phyloP scores from a whole-genome alignment of 768 basidiomycete species.

The Saitozyma sp. region DNA sequence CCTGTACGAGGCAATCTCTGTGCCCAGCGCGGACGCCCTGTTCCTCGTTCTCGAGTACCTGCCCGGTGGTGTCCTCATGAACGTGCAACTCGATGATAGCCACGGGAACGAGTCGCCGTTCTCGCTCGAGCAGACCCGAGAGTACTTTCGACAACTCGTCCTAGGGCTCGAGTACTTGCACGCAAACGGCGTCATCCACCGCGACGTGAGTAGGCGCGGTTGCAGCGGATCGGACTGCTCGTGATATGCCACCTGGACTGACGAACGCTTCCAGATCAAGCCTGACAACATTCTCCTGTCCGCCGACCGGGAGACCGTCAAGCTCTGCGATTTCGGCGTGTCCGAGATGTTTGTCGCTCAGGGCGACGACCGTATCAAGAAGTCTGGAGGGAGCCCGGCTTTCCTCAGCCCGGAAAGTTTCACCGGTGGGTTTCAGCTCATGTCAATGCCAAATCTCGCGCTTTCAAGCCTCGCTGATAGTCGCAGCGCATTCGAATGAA shows the following conservation, averaged over 20 bases:
- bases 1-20: slow-evolving; percentile 53
- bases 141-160: slow-evolving; percentile 51
- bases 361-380: slow-evolving; percentile 50
- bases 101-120: slow-evolving; percentile 29
- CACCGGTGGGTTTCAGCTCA: slow-evolving; percentile 33
- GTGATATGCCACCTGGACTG: slow-evolving; percentile 1
- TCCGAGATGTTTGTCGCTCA: slow-evolving; percentile 50
- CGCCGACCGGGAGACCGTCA: slow-evolving; percentile 42
- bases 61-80: slow-evolving; percentile 51
- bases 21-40: slow-evolving; percentile 49
- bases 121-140: slow-evolving; percentile 25
- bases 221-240: background rate
- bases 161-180: slow-evolving; percentile 53
- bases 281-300: slow-evolving; percentile 53
- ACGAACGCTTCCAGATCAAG: slow-evolving; percentile 37
- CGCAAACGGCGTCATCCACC: slow-evolving; percentile 51
- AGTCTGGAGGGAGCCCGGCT: slow-evolving; percentile 52
- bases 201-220: slow-evolving; percentile 40
- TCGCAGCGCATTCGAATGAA: slow-evolving; percentile 32
- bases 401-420: slow-evolving; percentile 52
- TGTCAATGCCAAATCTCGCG: background rate
- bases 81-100: slow-evolving; percentile 30
- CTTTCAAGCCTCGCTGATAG: background rate
- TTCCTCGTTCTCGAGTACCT: slow-evolving; percentile 53
- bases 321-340: slow-evolving; percentile 54